These are phyloP conservation scores for Colletotrichum sidae DNA, from an alignment of 2,329 filamentous ascomycete genomes.

Conservation along the genomic window DNA sequence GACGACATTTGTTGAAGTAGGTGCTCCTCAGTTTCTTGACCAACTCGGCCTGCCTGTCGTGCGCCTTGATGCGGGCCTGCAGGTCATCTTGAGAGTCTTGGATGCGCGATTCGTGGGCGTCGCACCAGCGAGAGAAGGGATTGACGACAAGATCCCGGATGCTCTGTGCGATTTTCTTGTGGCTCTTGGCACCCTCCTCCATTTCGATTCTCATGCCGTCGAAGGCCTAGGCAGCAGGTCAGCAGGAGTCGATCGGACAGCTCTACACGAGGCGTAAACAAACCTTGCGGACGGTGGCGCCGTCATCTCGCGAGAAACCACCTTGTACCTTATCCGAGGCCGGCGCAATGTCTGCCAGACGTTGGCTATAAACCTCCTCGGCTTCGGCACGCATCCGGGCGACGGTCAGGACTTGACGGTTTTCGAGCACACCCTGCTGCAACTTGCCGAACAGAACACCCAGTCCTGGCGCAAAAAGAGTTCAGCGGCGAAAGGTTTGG, in stretches of 20 bases:
- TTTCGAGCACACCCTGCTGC: constrained; percentile 94
- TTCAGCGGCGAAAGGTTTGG: too few relatives aligned
- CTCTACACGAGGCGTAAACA: constrained; percentile 12
- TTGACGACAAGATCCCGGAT: constrained; percentile 96
- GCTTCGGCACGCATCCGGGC: constrained; percentile 95
- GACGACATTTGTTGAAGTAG: constrained; percentile 98
- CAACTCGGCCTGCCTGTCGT: constrained; percentile 89
- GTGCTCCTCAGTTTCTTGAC: constrained; percentile 94
- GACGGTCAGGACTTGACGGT: constrained; percentile 92
- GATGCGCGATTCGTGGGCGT: constrained; percentile 90
- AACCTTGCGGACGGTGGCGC: constrained; percentile 89
- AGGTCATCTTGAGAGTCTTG: constrained; percentile 96
- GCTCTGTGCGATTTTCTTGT: constrained; percentile 95
- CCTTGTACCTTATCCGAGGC: constrained; percentile 84
- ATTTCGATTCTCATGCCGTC: constrained; percentile 94
- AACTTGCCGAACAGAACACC: constrained; percentile 96
- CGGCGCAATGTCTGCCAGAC: constrained; percentile 83
- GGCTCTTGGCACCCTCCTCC: constrained; percentile 88
- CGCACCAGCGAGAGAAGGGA: constrained; percentile 96
- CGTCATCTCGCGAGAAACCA: constrained; percentile 92
- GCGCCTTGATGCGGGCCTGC: constrained; percentile 88
- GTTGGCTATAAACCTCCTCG: constrained; percentile 88
- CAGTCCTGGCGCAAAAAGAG: constrained; percentile 66
- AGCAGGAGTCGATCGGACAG: constrained; percentile 33
- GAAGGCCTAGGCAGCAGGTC: constrained; percentile 74